Conservation (phyloP, 495 filamentous ascomycete genomes). For the Amniculicola lignicola region DNA sequence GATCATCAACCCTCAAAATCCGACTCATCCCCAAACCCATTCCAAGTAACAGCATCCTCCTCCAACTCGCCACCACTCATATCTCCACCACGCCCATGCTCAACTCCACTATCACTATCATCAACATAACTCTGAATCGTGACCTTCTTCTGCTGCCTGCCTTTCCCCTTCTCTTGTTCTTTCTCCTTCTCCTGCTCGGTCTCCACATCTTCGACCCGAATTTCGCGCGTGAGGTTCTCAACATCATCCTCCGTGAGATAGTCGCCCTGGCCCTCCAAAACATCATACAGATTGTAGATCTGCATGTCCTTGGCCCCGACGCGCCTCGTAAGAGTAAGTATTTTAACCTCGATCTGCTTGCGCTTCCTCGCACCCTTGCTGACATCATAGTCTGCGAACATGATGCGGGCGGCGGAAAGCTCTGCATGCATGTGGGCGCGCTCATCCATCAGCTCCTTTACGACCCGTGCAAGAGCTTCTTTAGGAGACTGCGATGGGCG, state of each 20-base stretch:
- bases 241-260: constrained; percentile 64
- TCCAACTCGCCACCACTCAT: constrained; percentile 11
- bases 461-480: constrained; percentile 72
- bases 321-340: constrained; percentile 60
- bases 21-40: constrained; percentile 28
- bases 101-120: constrained; percentile 18
- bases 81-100: constrained; percentile 3
- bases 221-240: constrained; percentile 63
- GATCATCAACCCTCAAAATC: too few species aligned
- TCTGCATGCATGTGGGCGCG: constrained; percentile 73
- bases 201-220: too few species aligned
- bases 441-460: constrained; percentile 80
- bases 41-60: constrained; percentile 32
- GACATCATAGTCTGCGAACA: constrained; percentile 67
- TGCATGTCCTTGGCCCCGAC: constrained; percentile 81
- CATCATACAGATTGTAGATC: constrained; percentile 85
- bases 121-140: constrained; percentile 31
- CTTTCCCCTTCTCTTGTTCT: constrained; percentile 11
- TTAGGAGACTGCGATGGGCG: constrained; percentile 72
- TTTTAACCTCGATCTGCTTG: constrained; percentile 59
- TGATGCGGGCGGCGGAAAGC: constrained; percentile 53
- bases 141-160: constrained; percentile 26
- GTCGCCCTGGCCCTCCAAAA: constrained; percentile 76
- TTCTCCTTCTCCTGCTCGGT: constrained; percentile 43
- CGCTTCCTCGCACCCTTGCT: constrained; percentile 66